Base-by-base conservation (phyloP, 139 green algal genomes). In the Zygnema cylindricum region DNA sequence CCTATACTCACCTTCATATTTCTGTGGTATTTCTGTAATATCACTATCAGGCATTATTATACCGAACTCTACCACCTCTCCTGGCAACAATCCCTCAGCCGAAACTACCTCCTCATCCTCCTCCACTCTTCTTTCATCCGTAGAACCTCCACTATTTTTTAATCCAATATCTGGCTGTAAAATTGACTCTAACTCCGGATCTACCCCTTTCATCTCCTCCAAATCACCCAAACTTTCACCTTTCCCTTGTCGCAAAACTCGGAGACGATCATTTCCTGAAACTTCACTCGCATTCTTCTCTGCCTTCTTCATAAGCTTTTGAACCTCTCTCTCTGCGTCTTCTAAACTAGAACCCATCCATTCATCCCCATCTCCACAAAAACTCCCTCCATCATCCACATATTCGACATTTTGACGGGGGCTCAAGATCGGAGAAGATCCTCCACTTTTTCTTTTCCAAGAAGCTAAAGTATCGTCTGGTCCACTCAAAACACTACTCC, bases 361-460 rank as follows among this genome's bases (percentile, higher is more conserved):
- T 22, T 35, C 73, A 21, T 35, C 23, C 35, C 43, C 73, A 21
- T 81, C 21, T 40, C 23, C 21, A 21, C 21, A 81, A 40, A 81
- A 21, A 21, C 73, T 81, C 21, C 73, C 73, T 40, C 21, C 69
- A 77, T 88, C 77, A 16, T 25, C 83, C 32, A n/a, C 83, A 69
- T 32, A 25, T 76, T 42, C 38, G 39, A 76, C 71, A 49, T 32
- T 76, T 0, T 33, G 71, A 33, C 73, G 83, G 33, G 0, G 84
- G 25, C 85, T 90, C n/a, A 81, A 42, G n/a, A 83, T 38, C 38
- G 81, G 85, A 76, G 23, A 89, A 30, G 81, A 75, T 42, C 32
- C 40, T 38, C 33, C 25, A 33, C 85, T 90, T 22, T 73, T 90
- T 33, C 85, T 76, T 55, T 89, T 89, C 77, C 77, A 89, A 3